A percentile compares a stretch with the other conserved stretches of the same genome.
Evolutionary conservation across 176 grass and related monocot species (phyloP).

Genomic region (Oryza coarctata): DNA sequence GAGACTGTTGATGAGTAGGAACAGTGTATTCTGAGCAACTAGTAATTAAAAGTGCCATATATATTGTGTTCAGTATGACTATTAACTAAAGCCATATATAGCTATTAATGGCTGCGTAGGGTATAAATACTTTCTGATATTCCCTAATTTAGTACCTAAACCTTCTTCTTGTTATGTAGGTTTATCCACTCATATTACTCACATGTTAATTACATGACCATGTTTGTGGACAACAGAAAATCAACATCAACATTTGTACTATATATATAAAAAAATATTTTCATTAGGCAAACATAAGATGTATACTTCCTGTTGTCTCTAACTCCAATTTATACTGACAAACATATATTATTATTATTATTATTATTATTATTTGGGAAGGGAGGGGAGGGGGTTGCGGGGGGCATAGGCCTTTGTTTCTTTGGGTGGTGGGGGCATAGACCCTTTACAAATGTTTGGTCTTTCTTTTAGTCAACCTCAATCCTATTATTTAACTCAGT

Average conservation of each 20-base stretch:
- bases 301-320: not conserved
- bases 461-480: constrained; percentile 3
- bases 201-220: constrained; percentile 4
- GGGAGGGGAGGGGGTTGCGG: too few species aligned
- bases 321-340: not conserved
- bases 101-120: not conserved
- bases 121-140: not conserved
- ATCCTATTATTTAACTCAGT: not conserved
- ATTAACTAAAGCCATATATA: not conserved
- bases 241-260: not conserved
- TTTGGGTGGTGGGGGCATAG: too few species aligned
- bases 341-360: too few species aligned
- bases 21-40: not conserved
- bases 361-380: too few species aligned
- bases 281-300: not conserved
- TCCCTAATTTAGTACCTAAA: constrained; percentile 8
- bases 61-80: not conserved
- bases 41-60: not conserved
- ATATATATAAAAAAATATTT: not conserved
- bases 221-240: not conserved
- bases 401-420: too few species aligned
- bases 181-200: not conserved
- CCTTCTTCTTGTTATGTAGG: not conserved
- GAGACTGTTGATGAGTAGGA: constrained; percentile 23
- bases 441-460: not conserved